A percentile compares a stretch with the other conserved stretches of the same genome.
Evolutionary conservation across 2,329 filamentous ascomycete species (phyloP).

Genomic region (Helotiales sp.): DNA sequence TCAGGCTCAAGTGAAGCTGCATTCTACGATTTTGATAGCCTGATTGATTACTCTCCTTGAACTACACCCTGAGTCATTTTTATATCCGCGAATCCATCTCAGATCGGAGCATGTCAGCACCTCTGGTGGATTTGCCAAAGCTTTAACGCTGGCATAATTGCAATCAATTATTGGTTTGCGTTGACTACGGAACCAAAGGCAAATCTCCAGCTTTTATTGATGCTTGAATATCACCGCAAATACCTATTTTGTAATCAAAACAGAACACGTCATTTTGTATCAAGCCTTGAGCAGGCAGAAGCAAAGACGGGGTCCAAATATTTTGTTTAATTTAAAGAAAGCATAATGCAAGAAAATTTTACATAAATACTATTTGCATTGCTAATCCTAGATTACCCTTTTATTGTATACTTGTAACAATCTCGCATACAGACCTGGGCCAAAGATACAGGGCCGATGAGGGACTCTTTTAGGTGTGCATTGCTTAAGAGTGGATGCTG

Average conservation of each 20-base stretch:
- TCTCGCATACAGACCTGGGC: not conserved
- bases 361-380: not conserved
- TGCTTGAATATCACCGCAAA: not conserved
- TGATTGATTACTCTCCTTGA: constrained; percentile 4
- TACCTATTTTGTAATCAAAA: too few species aligned
- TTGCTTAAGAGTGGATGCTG: not conserved
- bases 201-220: not conserved
- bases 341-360: not conserved
- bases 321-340: not conserved
- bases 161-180: not conserved
- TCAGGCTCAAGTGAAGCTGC: constrained; percentile 1
- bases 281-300: not conserved
- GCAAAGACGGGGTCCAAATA: not conserved
- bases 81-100: not conserved
- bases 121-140: not conserved
- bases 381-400: not conserved
- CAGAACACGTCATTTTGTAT: too few species aligned
- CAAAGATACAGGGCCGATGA: not conserved
- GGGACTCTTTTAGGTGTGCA: not conserved
- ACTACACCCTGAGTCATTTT: not conserved
- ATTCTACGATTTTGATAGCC: not conserved
- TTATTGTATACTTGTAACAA: too few species aligned
- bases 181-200: not conserved
- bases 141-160: not conserved
- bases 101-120: not conserved